These are phyloP conservation scores for Tetrastigma voinierianum DNA, from an alignment of 164 flowering plant species.

Conservation along the genomic window DNA sequence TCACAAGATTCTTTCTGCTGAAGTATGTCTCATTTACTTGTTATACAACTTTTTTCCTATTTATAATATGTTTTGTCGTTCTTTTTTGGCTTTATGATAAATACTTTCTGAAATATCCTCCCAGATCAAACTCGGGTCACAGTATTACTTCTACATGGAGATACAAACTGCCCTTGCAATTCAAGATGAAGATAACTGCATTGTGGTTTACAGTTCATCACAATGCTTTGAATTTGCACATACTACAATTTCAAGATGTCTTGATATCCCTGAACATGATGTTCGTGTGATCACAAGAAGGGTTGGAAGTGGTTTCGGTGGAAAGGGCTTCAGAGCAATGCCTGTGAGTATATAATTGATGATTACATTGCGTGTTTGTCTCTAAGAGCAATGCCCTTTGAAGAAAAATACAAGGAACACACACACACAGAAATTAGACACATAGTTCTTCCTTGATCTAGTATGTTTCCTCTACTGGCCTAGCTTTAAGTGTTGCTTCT, in stretches of 20 bases:
- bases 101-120: background rate
- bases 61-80: background rate
- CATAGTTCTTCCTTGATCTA: no score
- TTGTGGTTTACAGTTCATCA: slow-evolving; percentile 71
- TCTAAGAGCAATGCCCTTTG: no score
- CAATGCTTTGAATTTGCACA: slow-evolving; percentile 70
- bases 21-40: slow-evolving; percentile 42
- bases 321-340: slow-evolving; percentile 70
- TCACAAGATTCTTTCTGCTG: slow-evolving; percentile 64
- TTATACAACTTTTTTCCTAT: background rate
- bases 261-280: slow-evolving; percentile 81
- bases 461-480: no score
- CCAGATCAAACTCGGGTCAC: slow-evolving; percentile 82
- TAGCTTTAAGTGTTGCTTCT: no score
- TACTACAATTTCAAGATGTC: slow-evolving; percentile 52
- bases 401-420: no score
- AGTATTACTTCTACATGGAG: slow-evolving; percentile 91
- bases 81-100: no score
- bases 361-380: no score
- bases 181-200: slow-evolving; percentile 92
- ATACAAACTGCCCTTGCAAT: slow-evolving; percentile 86
- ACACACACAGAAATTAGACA: no score
- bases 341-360: slow-evolving; percentile 52
- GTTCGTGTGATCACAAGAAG: slow-evolving; percentile 88
- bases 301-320: slow-evolving; percentile 95